Conservation (phyloP, 192 early-diverging fungal species). For the Hyaloraphidium curvatum region DNA sequence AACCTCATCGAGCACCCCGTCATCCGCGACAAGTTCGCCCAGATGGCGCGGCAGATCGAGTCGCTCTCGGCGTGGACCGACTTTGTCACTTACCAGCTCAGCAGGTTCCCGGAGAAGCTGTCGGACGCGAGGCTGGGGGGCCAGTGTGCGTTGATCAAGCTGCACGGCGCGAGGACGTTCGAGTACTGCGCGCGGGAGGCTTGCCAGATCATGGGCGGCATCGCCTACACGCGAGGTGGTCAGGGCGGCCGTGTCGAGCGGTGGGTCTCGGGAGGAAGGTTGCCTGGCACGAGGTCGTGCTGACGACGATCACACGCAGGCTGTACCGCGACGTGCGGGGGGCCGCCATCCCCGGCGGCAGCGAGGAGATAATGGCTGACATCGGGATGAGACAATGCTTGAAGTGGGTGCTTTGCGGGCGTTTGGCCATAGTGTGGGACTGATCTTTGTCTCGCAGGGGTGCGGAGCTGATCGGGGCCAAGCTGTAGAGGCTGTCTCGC, state of each 20-base stretch:
- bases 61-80: constrained; percentile 73
- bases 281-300: no score
- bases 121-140: constrained; percentile 63
- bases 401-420: no score
- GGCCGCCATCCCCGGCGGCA: constrained; percentile 8
- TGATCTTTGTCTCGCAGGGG: no score
- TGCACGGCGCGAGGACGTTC: constrained; percentile 60
- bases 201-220: constrained; percentile 73
- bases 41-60: constrained; percentile 70
- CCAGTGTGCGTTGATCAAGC: constrained; percentile 69
- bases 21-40: constrained; percentile 41
- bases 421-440: no score
- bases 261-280: constrained; percentile 70
- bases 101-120: constrained; percentile 19
- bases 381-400: constrained; percentile 1
- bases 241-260: constrained; percentile 11
- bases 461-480: no score
- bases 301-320: no score
- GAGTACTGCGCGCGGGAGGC: constrained; percentile 30
- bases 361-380: not conserved
- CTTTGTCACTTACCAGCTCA: constrained; percentile 46
- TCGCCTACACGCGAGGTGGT: constrained; percentile 54
- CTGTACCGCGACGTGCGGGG: not conserved
- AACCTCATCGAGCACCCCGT: constrained; percentile 69
- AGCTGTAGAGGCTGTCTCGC: no score